Base-by-base conservation (phyloP, 441 rosid genomes). In the Croton laevigatus region DNA sequence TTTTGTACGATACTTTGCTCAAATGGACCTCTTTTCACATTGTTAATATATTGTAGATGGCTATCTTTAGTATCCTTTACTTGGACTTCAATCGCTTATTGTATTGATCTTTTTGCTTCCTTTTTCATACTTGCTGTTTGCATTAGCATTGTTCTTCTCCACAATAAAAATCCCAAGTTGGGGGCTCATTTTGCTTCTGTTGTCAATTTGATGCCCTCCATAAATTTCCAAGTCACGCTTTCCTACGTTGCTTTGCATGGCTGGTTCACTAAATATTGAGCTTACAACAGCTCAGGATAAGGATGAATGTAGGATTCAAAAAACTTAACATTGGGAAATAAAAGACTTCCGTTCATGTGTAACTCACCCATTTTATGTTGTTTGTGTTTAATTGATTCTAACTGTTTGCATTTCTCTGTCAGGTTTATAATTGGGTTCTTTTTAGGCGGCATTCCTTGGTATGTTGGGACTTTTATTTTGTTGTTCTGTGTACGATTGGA, bases 391-490 rank as follows among this genome's bases (percentile, higher is more conserved):
- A 51, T 73, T 46, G 52, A 19, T 42, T 27, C 8, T 8, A 14
- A 22, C 45, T 40, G 2, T 54, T 72, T 70, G n/a, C 34, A 49
- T 72, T 70, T n/a, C 38, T 65, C 49, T 73, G 23, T 46, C 32
- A 93, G 98, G 88, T 89, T 93, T 82, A 46, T 89, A 20, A 42
- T 78, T 71, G 98, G 97, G 27, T 93, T 93, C 87, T 82, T 91
- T 81, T 80, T 93, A 14, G 98, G 94, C 54, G 94, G 94, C 44
- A 73, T 91, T 57, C 94, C 98, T 5, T 93, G 97, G 98, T 88
- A 93, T 57, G 62, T 87, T 45, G 96, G 96, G 60, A 78, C 94
- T 49, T 78, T 86, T 69, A 72, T 93, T 59, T 76, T 86, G 45
- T 79, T 89, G 45, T 79, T 89, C 6, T 84, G 79, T 72, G 74